These are phyloP conservation scores for Aureobasidium lini DNA, from an alignment of 2,329 filamentous ascomycete species.

Conservation along the genomic window DNA sequence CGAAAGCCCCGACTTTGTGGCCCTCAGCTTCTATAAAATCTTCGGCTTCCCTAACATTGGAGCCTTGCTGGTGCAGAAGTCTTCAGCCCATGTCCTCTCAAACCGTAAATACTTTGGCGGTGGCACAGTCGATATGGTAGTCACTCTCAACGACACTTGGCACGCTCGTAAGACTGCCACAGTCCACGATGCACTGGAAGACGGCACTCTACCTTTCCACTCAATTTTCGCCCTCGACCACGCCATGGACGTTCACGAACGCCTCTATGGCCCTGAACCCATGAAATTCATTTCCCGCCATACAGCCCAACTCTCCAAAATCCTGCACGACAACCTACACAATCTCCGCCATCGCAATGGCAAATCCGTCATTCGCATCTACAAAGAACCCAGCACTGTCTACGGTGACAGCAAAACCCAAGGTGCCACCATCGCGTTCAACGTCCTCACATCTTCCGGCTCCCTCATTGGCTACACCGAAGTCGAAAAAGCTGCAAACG, in stretches of 20 bases:
- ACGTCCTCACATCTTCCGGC: slow-evolving; percentile 60
- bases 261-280: slow-evolving; percentile 55
- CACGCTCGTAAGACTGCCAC: slow-evolving; percentile 66
- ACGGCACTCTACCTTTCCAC: slow-evolving; percentile 86
- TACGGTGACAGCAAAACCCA: slow-evolving; percentile 42
- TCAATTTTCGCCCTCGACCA: slow-evolving; percentile 75
- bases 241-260: slow-evolving; percentile 62
- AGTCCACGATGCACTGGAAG: slow-evolving; percentile 77
- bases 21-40: slow-evolving; percentile 92
- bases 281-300: slow-evolving; percentile 66
- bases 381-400: slow-evolving; percentile 37
- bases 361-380: slow-evolving; percentile 57
- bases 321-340: slow-evolving; percentile 52
- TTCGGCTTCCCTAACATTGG: slow-evolving; percentile 93
- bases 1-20: slow-evolving; percentile 71
- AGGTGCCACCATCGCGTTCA: slow-evolving; percentile 79
- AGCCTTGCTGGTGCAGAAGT: slow-evolving; percentile 71
- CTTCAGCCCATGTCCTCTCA: slow-evolving; percentile 54
- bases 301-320: slow-evolving; percentile 55
- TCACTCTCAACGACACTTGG: slow-evolving; percentile 71
- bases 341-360: slow-evolving; percentile 64
- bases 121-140: slow-evolving; percentile 86
- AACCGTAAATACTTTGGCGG: slow-evolving; percentile 81
- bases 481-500: slow-evolving; percentile 74
- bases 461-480: slow-evolving; percentile 75